Base-by-base conservation (phyloP, 2,329 filamentous ascomycete genomes). In the Penicillium janthinellum region DNA sequence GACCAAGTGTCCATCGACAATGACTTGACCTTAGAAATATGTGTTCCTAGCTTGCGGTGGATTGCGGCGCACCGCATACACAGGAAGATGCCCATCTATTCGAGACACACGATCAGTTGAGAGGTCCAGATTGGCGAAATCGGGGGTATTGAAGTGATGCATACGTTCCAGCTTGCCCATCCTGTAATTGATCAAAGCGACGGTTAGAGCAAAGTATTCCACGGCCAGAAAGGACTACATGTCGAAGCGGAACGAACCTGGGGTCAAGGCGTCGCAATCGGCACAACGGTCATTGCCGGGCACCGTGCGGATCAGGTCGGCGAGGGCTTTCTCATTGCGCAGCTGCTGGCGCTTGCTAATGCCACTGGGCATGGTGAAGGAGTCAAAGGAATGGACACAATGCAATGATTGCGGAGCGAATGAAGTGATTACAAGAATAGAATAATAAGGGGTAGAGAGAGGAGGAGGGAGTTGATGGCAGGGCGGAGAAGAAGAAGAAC, bases 1-100 rank as follows among this genome's bases (percentile, higher is more conserved):
- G 90, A 88, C 95, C 95, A 99, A 67, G 90, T 95, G 78, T 99
- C 95, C 93, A 99, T 98, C 77, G 90, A 98, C 79, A 99, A 79
- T 39, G 93, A 98, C 79, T 99, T 99, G 81, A 99, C 92, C 77
- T 99, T 99, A 67, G 93, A 97, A 64, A 99, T 92, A 77, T 99
- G 95, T 42, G 95, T 98, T 62, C 95, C 95, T 71, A 99, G 83
- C 79, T 98, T 98, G 73, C 95, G 91, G 81, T 99, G 95, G 72
- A 98, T 86, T 56, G 92, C 86, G 56, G 93, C 95, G 82, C 95
- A 99, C 75, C 95, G 91, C 90, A 99, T 96, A 80, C 95, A 99
- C 53, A 99, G 83, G 75, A 99, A 99, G 65, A 98, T 87, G 61
- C 95, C 95, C 78, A 99, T 82, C 91, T 97, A 58, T 60, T 31